Conservation (phyloP, 2,329 filamentous ascomycete species). For the Penicillium palitans region DNA sequence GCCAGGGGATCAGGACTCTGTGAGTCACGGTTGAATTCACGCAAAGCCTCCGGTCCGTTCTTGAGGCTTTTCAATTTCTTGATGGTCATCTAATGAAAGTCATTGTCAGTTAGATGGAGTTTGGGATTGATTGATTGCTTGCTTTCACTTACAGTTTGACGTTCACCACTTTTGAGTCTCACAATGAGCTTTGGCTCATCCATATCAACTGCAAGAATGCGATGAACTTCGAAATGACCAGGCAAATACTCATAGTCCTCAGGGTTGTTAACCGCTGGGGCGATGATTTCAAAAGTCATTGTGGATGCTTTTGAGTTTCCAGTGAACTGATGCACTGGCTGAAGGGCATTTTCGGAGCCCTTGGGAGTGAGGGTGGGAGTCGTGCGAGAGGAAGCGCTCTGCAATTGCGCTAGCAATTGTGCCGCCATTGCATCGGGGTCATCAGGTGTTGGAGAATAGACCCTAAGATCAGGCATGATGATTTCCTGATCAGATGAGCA, state of each 20-base stretch:
- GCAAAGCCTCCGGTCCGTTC: constrained; percentile 27
- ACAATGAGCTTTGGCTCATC: constrained; percentile 32
- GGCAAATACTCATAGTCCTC: constrained; percentile 43
- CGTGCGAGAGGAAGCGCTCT: background rate
- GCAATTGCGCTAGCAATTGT: constrained; percentile 12
- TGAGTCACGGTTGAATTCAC: constrained; percentile 16
- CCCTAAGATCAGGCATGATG: constrained; percentile 4
- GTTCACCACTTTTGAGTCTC: constrained; percentile 39
- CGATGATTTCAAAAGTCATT: constrained; percentile 27
- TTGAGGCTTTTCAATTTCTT: constrained; percentile 29
- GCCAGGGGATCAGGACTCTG: constrained; percentile 11
- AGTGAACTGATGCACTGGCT: background rate
- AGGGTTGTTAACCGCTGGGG: constrained; percentile 33
- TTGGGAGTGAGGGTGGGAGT: background rate
- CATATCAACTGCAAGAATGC: constrained; percentile 33
- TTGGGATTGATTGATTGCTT: constrained; percentile 5
- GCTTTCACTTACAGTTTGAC: constrained; percentile 33
- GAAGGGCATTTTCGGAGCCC: background rate
- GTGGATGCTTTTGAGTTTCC: background rate
- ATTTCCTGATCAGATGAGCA: background rate
- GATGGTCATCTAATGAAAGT: constrained; percentile 27
- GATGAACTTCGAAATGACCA: constrained; percentile 38
- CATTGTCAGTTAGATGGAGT: constrained; percentile 12
- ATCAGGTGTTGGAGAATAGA: background rate
- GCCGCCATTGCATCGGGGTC: constrained; percentile 12